phyloP scores from a whole-genome alignment of 768 basidiomycete species.

The Xerocomellus intermedius region DNA sequence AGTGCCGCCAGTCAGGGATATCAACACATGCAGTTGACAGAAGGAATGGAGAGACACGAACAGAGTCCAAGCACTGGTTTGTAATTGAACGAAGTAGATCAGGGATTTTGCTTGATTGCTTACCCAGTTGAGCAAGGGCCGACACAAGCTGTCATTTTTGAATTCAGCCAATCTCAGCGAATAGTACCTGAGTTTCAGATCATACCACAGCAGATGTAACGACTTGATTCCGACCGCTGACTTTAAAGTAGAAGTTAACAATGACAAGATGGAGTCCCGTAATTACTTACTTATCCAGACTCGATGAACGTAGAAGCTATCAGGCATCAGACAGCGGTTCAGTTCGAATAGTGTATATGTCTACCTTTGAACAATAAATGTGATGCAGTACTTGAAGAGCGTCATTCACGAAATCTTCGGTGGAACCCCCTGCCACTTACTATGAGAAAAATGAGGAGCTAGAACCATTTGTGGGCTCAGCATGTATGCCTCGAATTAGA shows the following conservation, averaged over 20 bases:
- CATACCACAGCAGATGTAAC: constrained; percentile 18
- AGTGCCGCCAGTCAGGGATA: background rate
- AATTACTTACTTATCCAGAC: constrained; percentile 4
- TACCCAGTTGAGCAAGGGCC: constrained; percentile 14
- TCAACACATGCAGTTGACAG: background rate
- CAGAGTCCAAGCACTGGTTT: constrained; percentile 14
- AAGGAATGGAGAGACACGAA: constrained; percentile 4
- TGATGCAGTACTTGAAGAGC: constrained; percentile 12
- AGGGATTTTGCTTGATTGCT: background rate
- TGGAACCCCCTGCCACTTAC: constrained; percentile 3
- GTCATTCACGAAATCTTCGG: background rate
- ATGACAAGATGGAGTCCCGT: background rate
- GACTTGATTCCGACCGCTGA: constrained; percentile 17
- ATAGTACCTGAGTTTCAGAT: background rate
- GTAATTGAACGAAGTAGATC: background rate
- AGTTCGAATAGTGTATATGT: background rate
- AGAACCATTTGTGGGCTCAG: background rate
- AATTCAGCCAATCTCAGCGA: background rate
- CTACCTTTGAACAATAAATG: constrained; percentile 26
- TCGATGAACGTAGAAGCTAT: constrained; percentile 22
- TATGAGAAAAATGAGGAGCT: background rate
- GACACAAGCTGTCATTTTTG: constrained; percentile 2
- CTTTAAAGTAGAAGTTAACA: constrained; percentile 2
- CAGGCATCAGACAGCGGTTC: background rate
- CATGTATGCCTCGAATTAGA: background rate